Evolutionary conservation across 1,284 basidiomycete genomes (phyloP).

Genomic region (Veloboletus limbatus): DNA sequence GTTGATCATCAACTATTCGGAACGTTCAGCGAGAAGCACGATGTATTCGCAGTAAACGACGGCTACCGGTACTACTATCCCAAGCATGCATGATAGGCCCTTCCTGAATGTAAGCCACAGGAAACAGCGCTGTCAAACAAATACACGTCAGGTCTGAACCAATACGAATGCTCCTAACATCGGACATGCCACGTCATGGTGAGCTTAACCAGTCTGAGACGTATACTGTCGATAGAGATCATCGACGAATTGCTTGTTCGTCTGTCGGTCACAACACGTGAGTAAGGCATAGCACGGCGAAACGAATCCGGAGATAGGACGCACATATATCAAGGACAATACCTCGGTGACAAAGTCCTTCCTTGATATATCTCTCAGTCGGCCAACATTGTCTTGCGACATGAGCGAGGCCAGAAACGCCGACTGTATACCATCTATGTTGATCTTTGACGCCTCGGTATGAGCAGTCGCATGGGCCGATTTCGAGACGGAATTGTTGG

Average conservation of each 20-base stretch:
- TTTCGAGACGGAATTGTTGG: conserved; percentile 7
- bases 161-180: neutral
- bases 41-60: conserved; percentile 19
- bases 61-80: conserved; percentile 14
- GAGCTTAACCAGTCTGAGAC: conserved; percentile 22
- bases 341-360: conserved; percentile 69
- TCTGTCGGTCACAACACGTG: conserved; percentile 31
- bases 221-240: conserved; percentile 49
- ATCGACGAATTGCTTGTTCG: conserved; percentile 51
- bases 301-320: conserved; percentile 26
- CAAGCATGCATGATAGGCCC: conserved; percentile 9
- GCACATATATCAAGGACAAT: conserved; percentile 65
- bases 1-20: no score
- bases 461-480: neutral
- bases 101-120: neutral
- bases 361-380: conserved; percentile 38
- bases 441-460: conserved; percentile 16
- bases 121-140: conserved; percentile 5
- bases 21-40: no score
- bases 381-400: conserved; percentile 17
- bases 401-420: conserved; percentile 32
- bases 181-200: neutral
- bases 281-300: neutral
- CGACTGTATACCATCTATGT: conserved; percentile 26
- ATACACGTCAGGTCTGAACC: neutral